A percentile compares a stretch with the other conserved stretches of the same genome.
phyloP scores from a whole-genome alignment of 371 early-diverging fungal genomes.

The Nematocida sp. region DNA sequence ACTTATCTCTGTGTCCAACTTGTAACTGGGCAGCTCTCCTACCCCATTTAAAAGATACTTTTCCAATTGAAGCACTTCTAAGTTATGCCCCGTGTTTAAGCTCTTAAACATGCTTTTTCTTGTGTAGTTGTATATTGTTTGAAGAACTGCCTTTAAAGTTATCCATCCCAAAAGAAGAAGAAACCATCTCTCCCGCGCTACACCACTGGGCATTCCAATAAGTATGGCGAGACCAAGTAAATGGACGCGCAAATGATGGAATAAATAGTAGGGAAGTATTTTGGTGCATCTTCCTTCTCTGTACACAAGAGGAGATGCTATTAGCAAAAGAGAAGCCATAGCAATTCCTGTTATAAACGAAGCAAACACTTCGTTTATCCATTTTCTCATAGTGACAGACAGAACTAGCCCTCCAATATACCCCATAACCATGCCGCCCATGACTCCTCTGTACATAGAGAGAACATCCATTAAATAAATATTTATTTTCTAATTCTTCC shows the following conservation, averaged over 20 bases:
- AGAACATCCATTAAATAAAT: slow-evolving; percentile 35
- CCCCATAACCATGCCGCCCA: neutral
- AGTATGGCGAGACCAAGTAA: neutral
- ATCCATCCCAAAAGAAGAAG: neutral
- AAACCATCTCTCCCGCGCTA: neutral
- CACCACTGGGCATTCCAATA: slow-evolving; percentile 5
- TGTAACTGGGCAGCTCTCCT: slow-evolving; percentile 2
- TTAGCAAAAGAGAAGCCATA: neutral
- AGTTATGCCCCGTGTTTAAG: slow-evolving; percentile 54
- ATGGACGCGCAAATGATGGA: slow-evolving; percentile 15
- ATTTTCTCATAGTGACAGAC: no score
- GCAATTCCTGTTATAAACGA: no score
- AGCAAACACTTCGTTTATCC: no score
- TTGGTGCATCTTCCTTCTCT: neutral
- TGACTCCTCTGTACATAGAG: neutral
- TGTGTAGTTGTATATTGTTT: slow-evolving; percentile 40
- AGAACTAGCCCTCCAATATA: no score
- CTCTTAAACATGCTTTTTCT: slow-evolving; percentile 47
- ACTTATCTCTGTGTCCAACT: neutral
- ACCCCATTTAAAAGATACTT: slow-evolving; percentile 56
- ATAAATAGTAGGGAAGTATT: slow-evolving; percentile 19
- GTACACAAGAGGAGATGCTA: slow-evolving; percentile 13
- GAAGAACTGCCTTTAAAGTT: neutral
- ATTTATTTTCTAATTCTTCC: slow-evolving; percentile 24
- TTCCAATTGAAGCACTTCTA: slow-evolving; percentile 58